A percentile compares a stretch with the other conserved stretches of the same genome.
Evolutionary conservation across 2,329 filamentous ascomycete genomes (phyloP).

Genomic region (Calonectria pauciramosa): DNA sequence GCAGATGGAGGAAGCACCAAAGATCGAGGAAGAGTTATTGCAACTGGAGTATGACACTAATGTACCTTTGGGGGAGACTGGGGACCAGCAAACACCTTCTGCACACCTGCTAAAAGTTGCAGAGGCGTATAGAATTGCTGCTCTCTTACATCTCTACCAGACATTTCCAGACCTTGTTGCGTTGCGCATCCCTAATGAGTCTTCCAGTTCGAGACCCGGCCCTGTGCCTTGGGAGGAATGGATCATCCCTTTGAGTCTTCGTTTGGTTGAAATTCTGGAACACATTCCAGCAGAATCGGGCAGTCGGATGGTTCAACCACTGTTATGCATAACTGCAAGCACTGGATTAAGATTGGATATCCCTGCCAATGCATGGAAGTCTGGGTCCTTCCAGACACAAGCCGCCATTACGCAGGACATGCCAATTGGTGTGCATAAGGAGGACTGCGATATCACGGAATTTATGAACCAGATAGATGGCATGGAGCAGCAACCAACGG

Average conservation of each 20-base stretch:
- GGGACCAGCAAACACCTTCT: conserved; percentile 47
- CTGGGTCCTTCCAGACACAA: neutral
- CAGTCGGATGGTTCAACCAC: conserved; percentile 53
- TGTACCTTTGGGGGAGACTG: conserved; percentile 44
- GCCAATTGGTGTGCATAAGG: conserved; percentile 12
- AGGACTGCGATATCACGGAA: conserved; percentile 21
- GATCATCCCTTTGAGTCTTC: conserved; percentile 52
- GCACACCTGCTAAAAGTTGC: conserved; percentile 52
- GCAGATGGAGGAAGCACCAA: conserved; percentile 47
- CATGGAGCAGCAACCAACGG: conserved; percentile 16
- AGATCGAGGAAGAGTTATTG: conserved; percentile 52
- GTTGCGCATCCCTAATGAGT: conserved; percentile 43
- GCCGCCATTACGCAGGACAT: neutral
- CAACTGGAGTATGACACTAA: conserved; percentile 45
- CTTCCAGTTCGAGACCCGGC: conserved; percentile 28
- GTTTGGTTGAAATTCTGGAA: conserved; percentile 51
- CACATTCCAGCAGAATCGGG: conserved; percentile 52
- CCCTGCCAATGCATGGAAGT: conserved; percentile 19
- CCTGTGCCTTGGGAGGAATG: conserved; percentile 53
- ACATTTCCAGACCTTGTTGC: conserved; percentile 55
- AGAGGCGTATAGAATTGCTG: conserved; percentile 55
- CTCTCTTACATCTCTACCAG: conserved; percentile 56
- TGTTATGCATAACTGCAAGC: conserved; percentile 54
- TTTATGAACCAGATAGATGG: conserved; percentile 25
- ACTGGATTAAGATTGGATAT: conserved; percentile 49